Conservation (phyloP, 768 basidiomycete genomes). For the Serendipita sp. region DNA sequence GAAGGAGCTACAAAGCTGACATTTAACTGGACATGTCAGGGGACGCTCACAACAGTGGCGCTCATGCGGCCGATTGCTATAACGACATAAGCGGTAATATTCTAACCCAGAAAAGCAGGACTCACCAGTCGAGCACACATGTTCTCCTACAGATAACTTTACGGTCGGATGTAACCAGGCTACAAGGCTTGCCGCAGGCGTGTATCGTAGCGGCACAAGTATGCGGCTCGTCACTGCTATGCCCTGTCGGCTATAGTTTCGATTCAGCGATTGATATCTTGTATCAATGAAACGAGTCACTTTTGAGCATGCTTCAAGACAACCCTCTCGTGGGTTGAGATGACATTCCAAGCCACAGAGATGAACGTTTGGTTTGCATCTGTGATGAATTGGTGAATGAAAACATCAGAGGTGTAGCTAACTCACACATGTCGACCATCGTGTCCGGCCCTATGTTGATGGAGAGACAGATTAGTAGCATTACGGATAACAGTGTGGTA, state of each 20-base stretch:
- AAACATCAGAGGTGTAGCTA: not conserved
- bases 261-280: slow-evolving; percentile 21
- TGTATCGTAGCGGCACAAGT: slow-evolving; percentile 37
- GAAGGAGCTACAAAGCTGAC: slow-evolving; percentile 38
- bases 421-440: slow-evolving; percentile 37
- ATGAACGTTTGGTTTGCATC: slow-evolving; percentile 35
- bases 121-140: slow-evolving; percentile 18
- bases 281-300: slow-evolving; percentile 15
- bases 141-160: slow-evolving; percentile 26
- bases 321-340: slow-evolving; percentile 32
- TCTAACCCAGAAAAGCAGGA: not conserved
- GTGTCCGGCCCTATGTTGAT: slow-evolving; percentile 37
- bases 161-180: slow-evolving; percentile 14
- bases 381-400: slow-evolving; percentile 14
- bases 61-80: slow-evolving; percentile 30
- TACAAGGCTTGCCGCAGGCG: slow-evolving; percentile 33
- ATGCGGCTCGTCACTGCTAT: slow-evolving; percentile 21
- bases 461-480: not conserved
- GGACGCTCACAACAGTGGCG: slow-evolving; percentile 33
- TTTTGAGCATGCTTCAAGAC: slow-evolving; percentile 35
- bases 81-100: not conserved
- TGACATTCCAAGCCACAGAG: slow-evolving; percentile 38
- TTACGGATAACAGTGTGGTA: not conserved
- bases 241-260: slow-evolving; percentile 29
- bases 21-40: slow-evolving; percentile 34